Conservation (phyloP, 2,329 filamentous ascomycete genomes). For the Aspergillus ochraceus region DNA sequence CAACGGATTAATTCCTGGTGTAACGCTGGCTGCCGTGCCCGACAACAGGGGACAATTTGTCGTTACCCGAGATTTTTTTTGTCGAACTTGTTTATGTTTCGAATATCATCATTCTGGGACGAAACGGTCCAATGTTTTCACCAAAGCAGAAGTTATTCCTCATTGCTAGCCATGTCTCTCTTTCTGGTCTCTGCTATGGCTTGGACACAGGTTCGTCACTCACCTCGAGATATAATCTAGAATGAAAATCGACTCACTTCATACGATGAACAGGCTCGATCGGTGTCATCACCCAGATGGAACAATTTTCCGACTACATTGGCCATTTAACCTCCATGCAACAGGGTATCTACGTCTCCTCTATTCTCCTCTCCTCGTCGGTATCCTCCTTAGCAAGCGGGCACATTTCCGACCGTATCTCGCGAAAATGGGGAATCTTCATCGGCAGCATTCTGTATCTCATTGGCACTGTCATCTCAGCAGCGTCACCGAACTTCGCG, state of each 20-base stretch:
- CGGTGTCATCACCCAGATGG: constrained; percentile 16
- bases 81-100: not conserved
- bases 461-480: constrained; percentile 11
- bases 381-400: constrained; percentile 12
- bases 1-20: not conserved
- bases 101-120: not conserved
- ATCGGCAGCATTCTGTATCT: constrained; percentile 11
- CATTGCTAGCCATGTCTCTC: constrained; percentile 14
- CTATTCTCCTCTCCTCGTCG: constrained; percentile 13
- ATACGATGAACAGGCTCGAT: constrained; percentile 9
- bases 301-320: constrained; percentile 12
- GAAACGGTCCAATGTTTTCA: constrained; percentile 3
- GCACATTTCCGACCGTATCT: constrained; percentile 15
- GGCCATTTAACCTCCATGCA: constrained; percentile 13
- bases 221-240: not conserved
- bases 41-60: not conserved
- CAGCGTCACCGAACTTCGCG: constrained; percentile 11
- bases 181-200: constrained; percentile 14
- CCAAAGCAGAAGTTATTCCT: constrained; percentile 9
- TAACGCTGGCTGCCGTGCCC: not conserved
- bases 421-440: constrained; percentile 14
- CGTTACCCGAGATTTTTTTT: not conserved
- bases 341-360: constrained; percentile 15
- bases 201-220: constrained; percentile 12
- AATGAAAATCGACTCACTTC: too few relatives aligned